phyloP scores from a whole-genome alignment of 768 basidiomycete species.

The Amyloporia xantha region DNA sequence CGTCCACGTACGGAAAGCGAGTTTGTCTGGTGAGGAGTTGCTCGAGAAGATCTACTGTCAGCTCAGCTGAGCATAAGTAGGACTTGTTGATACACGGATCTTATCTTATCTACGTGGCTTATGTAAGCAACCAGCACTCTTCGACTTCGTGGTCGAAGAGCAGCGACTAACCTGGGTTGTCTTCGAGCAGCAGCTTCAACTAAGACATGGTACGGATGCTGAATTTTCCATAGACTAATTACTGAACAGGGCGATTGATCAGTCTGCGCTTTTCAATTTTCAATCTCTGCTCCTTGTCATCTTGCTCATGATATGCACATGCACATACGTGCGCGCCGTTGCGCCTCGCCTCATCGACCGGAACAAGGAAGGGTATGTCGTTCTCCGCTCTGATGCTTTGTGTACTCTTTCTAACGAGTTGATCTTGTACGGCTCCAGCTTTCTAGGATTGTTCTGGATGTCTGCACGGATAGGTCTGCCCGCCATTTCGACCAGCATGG shows the following conservation, averaged over 20 bases:
- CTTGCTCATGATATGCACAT: conserved; percentile 91
- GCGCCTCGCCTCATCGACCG: conserved; percentile 87
- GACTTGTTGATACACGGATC: no score
- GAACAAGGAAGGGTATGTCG: conserved; percentile 86
- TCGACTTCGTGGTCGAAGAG: no score
- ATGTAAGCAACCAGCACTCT: no score
- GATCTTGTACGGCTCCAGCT: conserved; percentile 39
- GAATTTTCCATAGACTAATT: no score
- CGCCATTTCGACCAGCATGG: neutral
- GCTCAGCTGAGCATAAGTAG: no score
- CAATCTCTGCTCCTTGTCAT: conserved; percentile 92
- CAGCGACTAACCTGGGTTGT: no score
- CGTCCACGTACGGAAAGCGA: no score
- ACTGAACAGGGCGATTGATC: conserved; percentile 1
- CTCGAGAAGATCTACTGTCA: no score
- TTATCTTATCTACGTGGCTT: no score
- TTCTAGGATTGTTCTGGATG: conserved; percentile 92
- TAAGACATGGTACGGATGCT: no score
- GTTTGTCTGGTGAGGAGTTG: no score
- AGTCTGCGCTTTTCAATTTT: conserved; percentile 98
- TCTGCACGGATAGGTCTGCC: conserved; percentile 85
- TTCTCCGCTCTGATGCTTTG: neutral
- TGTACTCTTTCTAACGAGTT: neutral
- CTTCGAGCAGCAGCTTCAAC: no score
- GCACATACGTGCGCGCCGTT: conserved; percentile 89